Evolutionary conservation across 306 rosid genomes (phyloP).

Genomic region (Trifolium dubium): DNA sequence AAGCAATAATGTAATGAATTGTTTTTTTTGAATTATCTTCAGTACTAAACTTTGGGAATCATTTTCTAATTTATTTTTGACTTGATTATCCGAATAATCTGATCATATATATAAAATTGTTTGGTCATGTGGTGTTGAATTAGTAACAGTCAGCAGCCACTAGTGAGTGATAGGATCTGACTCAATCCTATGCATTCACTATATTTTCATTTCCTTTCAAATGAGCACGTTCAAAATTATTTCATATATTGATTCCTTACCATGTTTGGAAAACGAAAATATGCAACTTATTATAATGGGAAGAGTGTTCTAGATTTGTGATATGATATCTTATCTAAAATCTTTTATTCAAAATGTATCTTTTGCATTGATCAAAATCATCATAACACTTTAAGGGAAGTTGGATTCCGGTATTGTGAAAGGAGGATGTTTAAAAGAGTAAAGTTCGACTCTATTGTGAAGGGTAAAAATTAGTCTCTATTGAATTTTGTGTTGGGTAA

Average conservation of each 20-base stretch:
- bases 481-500: no score
- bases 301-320: no score
- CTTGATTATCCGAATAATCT: constrained; percentile 26
- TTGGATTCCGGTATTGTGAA: no score
- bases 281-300: not conserved
- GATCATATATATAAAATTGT: not conserved
- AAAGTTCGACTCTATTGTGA: no score
- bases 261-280: constrained; percentile 36
- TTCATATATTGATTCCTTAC: constrained; percentile 4
- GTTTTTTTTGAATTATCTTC: constrained; percentile 25
- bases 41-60: constrained; percentile 23
- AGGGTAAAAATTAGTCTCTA: no score
- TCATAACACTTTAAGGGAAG: no score
- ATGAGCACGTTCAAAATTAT: constrained; percentile 9
- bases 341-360: no score
- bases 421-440: no score
- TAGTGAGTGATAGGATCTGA: constrained; percentile 59
- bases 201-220: constrained; percentile 34
- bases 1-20: constrained; percentile 27
- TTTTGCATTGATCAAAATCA: no score
- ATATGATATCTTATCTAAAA: no score
- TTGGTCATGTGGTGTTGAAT: constrained; percentile 35
- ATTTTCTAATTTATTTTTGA: constrained; percentile 27
- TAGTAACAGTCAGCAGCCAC: constrained; percentile 55
- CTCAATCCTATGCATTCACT: constrained; percentile 43